Evolutionary conservation across 2,329 filamentous ascomycete species (phyloP).

Genomic region (Cryphonectria parasitica): DNA sequence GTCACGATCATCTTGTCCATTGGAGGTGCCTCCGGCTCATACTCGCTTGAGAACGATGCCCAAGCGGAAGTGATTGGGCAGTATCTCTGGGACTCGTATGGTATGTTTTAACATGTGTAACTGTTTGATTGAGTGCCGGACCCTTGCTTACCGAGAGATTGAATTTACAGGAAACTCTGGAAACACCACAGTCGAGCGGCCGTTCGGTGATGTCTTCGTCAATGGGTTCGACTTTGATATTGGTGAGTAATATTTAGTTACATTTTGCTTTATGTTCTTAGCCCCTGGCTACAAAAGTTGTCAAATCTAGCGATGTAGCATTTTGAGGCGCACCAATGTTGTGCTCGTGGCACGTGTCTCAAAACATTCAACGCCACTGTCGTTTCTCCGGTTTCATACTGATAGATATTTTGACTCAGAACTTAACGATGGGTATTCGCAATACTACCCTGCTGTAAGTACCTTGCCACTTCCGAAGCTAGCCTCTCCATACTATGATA

Average conservation of each 20-base stretch:
- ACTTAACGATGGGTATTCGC: constrained; percentile 38
- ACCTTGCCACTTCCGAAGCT: background rate
- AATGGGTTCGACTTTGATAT: constrained; percentile 52
- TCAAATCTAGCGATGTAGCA: background rate
- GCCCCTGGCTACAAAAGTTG: background rate
- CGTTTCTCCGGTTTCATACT: background rate
- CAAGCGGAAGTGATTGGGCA: constrained; percentile 47
- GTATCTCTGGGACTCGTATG: constrained; percentile 51
- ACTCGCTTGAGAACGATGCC: constrained; percentile 39
- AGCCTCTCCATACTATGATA: background rate
- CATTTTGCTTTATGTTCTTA: too few species aligned
- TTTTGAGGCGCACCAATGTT: background rate
- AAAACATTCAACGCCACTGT: background rate
- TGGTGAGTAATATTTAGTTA: background rate
- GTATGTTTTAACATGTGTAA: constrained; percentile 24
- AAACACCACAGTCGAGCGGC: constrained; percentile 38
- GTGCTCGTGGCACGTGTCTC: background rate
- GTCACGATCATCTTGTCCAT: constrained; percentile 51
- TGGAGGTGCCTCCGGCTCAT: constrained; percentile 45
- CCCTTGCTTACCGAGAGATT: background rate
- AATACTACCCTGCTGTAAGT: constrained; percentile 36
- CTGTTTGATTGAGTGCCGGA: background rate
- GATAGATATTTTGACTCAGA: constrained; percentile 31
- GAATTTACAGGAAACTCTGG: constrained; percentile 35
- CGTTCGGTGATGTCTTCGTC: constrained; percentile 47